Evolutionary conservation across 2,329 filamentous ascomycete genomes (phyloP), one percentile per base, ranked within the genome.

Genomic region (Ilyonectria robusta): DNA sequence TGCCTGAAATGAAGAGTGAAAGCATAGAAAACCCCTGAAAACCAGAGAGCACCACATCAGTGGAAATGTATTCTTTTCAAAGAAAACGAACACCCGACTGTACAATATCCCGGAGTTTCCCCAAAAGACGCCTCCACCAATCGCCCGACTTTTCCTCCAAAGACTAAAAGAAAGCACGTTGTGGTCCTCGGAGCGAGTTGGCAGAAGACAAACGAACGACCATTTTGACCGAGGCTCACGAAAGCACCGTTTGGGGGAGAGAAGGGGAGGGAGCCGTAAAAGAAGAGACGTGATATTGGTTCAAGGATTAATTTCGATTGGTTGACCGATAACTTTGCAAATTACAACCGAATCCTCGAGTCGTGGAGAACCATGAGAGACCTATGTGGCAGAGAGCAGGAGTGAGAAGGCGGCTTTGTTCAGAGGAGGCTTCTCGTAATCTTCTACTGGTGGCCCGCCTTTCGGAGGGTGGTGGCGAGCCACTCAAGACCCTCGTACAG

Each of bases 401-500:
- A 77, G 75, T 72, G 77, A 77, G 73, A 78, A 77, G 71, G 73
- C 71, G 78, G 70, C 68, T 75, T 77, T 75, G 75, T 74, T 72
- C 70, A 78, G 71, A 71, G 63, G 66, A 73, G 71, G 73, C 77
- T 78, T 77, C 78, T 80, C 75, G 70, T 68, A 70, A 72, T 72
- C 77, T 77, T 86, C 85, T 90, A 91, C 84, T 89, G 85, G 79
- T 88, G 86, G 78, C 87, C 88, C 79, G 88, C 86, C 89, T 95
- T 95, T 84, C 92, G 90, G 84, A 96, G 91, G 80, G 92, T 93
- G 83, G 89, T 92, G 83, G 92, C 92, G 80, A 95, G 91, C 93
- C 93, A 95, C 87, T 95, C 95, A 80, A 98, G 94, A 91, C 95
- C 95, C 87, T 98, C 95, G 86, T 98, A 98, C 80, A 98, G 93